Evolutionary conservation across 208 protist species (phyloP).

Genomic region (Leishmania gerbilli): DNA sequence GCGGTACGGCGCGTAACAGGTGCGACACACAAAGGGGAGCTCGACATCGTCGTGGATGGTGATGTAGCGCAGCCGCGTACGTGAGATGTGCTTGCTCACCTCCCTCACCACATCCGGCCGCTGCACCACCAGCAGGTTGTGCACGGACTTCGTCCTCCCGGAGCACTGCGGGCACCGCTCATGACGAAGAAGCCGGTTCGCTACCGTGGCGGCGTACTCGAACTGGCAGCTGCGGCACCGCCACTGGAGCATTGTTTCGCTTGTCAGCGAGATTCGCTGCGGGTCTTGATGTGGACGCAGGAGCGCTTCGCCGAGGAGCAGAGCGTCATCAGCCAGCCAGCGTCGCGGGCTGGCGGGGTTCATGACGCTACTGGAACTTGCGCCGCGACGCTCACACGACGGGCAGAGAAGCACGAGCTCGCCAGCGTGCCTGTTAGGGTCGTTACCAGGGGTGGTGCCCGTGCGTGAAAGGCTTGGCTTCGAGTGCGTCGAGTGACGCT

Average conservation of each 20-base stretch:
- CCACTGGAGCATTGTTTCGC: constrained; percentile 60
- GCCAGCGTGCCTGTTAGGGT: neutral
- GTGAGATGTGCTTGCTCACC: constrained; percentile 51
- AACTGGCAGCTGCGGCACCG: constrained; percentile 61
- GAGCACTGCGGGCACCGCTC: constrained; percentile 77
- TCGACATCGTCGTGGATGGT: constrained; percentile 65
- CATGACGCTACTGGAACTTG: neutral
- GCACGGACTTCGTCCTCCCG: constrained; percentile 37
- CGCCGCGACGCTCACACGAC: constrained; percentile 57
- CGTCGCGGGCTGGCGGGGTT: constrained; percentile 10
- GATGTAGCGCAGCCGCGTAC: constrained; percentile 41
- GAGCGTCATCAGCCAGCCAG: constrained; percentile 47
- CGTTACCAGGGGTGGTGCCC: neutral
- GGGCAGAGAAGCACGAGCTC: constrained; percentile 46
- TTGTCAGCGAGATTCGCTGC: constrained; percentile 39
- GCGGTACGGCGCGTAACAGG: constrained; percentile 64
- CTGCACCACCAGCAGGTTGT: constrained; percentile 70
- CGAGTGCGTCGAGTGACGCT: neutral
- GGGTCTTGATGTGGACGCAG: constrained; percentile 67
- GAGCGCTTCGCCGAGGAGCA: constrained; percentile 55
- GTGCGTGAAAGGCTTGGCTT: neutral
- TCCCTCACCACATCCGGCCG: constrained; percentile 77
- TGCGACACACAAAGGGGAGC: constrained; percentile 76
- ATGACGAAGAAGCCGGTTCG: constrained; percentile 55
- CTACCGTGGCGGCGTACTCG: constrained; percentile 54